Conservation (phyloP, 441 rosid species). For the Pelargonium australe region DNA sequence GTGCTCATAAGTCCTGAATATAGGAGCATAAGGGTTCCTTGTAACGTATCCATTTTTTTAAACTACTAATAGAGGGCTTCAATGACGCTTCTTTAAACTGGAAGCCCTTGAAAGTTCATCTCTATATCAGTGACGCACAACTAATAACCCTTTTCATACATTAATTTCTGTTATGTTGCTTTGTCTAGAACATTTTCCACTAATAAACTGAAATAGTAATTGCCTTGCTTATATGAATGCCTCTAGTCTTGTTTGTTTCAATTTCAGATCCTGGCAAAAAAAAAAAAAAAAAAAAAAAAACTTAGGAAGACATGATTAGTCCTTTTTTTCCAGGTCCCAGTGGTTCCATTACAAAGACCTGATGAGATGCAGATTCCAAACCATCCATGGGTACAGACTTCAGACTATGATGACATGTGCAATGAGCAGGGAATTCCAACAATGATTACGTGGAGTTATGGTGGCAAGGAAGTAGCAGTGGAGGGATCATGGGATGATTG, state of each 20-base stretch:
- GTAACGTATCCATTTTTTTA: neutral
- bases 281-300: neutral
- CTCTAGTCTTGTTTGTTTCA: neutral
- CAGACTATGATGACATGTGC: conserved; percentile 48
- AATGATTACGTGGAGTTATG: conserved; percentile 88
- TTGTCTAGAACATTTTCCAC: neutral
- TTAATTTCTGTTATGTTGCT: neutral
- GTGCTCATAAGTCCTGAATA: neutral
- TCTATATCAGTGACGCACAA: neutral
- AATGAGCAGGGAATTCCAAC: conserved; percentile 81
- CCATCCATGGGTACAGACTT: conserved; percentile 51
- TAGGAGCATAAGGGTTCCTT: neutral
- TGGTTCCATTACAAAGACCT: conserved; percentile 78
- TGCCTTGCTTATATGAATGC: neutral
- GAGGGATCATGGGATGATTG: conserved; percentile 98
- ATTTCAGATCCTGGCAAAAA: neutral
- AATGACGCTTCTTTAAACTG: neutral
- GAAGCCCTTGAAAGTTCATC: neutral
- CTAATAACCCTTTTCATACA: neutral
- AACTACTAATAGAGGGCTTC: neutral
- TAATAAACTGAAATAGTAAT: neutral
- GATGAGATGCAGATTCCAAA: conserved; percentile 77
- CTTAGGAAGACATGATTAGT: conserved; percentile 1
- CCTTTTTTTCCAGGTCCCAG: conserved; percentile 54
- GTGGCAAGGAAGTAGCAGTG: conserved; percentile 73